Evolutionary conservation across 2,329 filamentous ascomycete species (phyloP), one percentile per base, ranked within the genome.

Genomic region (Fusarium sp.): DNA sequence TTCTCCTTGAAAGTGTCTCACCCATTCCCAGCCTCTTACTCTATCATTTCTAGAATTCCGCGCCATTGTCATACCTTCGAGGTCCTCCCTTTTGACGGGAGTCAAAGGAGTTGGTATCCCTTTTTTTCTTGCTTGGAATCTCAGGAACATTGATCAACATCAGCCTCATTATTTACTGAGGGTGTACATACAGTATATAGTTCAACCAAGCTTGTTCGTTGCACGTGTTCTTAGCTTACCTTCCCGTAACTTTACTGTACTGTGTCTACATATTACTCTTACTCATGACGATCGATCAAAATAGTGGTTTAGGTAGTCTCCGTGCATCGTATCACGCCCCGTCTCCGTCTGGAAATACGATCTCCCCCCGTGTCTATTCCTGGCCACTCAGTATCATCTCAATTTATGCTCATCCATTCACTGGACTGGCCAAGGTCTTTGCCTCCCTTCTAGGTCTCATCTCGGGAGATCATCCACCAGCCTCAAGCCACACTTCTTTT

Each of bases 51-150:
- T 42, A 57, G 53, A 52, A 65, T 52, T 52, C 14, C 44, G 68
- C 52, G 68, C 68, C 68, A 71, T 64, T 59, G 42, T 30, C 68
- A 71, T 69, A 56, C 68, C 68, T 71, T 14, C 24, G 24, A 10
- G 25, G 8, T 53, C 55, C 64, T 71, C 68, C 68, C 68, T 71
- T 71, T 30, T 37, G 49, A 22, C 22, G 22, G 45, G 53, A 54
- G 58, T 41, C 25, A 66, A 49, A 62, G 47, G 41, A 47, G 32
- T 54, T 27, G 20, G 25, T 49, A 70, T 70, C 68, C 68, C 68
- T 71, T 70, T 53, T 53, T 64, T 24, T 37, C 25, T n/a, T 37
- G 34, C 34, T 37, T 53, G 32, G 57, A 61, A 46, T 56, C 41
- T 61, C 42, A 62, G 41, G 40, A 65, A 58, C 59, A n/a, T 58